Percentiles rank a stretch among this genome's conserved stretches.
phyloP scores from a whole-genome alignment of 345 rosid genomes.

The Citrus trifoliata region DNA sequence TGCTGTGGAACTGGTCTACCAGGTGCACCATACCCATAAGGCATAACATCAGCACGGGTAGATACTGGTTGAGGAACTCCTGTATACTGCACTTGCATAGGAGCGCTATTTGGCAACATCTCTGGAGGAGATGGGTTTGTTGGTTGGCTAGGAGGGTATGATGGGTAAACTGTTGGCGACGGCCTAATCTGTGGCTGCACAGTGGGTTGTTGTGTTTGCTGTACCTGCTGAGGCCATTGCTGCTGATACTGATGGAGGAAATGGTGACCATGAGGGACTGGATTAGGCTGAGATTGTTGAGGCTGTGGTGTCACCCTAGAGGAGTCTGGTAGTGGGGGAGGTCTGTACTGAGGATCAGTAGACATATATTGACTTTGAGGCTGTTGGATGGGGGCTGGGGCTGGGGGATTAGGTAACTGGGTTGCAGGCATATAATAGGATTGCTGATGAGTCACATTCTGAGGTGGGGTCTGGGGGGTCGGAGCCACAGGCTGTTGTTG shows the following conservation, averaged over 20 bases:
- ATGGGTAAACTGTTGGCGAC: conserved; percentile 53
- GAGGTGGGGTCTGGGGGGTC: conserved; percentile 50
- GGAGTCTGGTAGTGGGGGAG: conserved; percentile 61
- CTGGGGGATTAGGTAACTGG: conserved; percentile 49
- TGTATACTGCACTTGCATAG: conserved; percentile 69
- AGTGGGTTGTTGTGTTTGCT: conserved; percentile 44
- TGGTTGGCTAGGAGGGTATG: conserved; percentile 59
- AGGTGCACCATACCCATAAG: conserved; percentile 70
- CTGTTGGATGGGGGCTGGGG: conserved; percentile 33
- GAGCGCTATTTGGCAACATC: conserved; percentile 56
- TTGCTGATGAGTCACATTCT: conserved; percentile 55
- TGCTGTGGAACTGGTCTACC: conserved; percentile 61
- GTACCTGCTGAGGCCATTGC: conserved; percentile 64
- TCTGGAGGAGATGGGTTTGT: conserved; percentile 60
- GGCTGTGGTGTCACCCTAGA: conserved; percentile 59
- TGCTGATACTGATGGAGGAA: conserved; percentile 71
- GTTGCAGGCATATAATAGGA: conserved; percentile 65
- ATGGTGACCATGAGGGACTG: conserved; percentile 39
- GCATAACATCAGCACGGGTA: conserved; percentile 45
- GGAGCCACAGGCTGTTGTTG: conserved; percentile 57
- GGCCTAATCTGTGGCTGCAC: conserved; percentile 67
- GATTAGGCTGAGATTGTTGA: conserved; percentile 55
- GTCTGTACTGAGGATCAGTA: conserved; percentile 63
- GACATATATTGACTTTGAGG: conserved; percentile 53
- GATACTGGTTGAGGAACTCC: conserved; percentile 69